These are phyloP conservation scores for Mycena amicta DNA, from an alignment of 768 basidiomycete genomes.

Conservation along the genomic window DNA sequence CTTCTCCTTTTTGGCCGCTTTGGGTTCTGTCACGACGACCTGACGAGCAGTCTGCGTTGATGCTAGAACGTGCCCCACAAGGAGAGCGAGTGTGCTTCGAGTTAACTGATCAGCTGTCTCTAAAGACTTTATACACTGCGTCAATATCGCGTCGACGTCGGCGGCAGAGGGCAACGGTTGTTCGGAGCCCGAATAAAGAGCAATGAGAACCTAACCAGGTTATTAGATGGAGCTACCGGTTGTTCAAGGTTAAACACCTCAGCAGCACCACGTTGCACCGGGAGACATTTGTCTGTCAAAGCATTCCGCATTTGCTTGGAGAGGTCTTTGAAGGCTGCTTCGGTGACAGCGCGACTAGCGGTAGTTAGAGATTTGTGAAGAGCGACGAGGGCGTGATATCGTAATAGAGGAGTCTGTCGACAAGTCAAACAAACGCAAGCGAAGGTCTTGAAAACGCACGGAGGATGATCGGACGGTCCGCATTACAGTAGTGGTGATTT, in stretches of 20 bases:
- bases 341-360: conserved; percentile 83
- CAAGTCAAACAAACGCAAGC: too few relatives aligned
- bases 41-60: conserved; percentile 75
- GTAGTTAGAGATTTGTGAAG: conserved; percentile 79
- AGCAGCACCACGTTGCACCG: conserved; percentile 83
- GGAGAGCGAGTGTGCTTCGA: conserved; percentile 58
- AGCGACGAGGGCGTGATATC: conserved; percentile 77
- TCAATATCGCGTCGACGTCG: conserved; percentile 80
- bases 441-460: conserved; percentile 62
- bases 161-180: conserved; percentile 51
- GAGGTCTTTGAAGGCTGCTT: conserved; percentile 76
- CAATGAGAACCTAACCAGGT: conserved; percentile 48
- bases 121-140: conserved; percentile 69
- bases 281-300: conserved; percentile 79
- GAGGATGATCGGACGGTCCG: conserved; percentile 74
- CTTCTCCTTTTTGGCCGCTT: conserved; percentile 53
- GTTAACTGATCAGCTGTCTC: conserved; percentile 44
- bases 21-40: conserved; percentile 44
- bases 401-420: conserved; percentile 76
- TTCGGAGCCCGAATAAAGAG: conserved; percentile 59
- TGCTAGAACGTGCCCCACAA: conserved; percentile 83
- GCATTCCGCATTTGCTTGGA: conserved; percentile 78
- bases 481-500: conserved; percentile 67
- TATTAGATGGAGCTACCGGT: too few relatives aligned
- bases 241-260: too few relatives aligned